Base-by-base conservation (phyloP, 345 rosid species). In the Moricandia moricandioides region DNA sequence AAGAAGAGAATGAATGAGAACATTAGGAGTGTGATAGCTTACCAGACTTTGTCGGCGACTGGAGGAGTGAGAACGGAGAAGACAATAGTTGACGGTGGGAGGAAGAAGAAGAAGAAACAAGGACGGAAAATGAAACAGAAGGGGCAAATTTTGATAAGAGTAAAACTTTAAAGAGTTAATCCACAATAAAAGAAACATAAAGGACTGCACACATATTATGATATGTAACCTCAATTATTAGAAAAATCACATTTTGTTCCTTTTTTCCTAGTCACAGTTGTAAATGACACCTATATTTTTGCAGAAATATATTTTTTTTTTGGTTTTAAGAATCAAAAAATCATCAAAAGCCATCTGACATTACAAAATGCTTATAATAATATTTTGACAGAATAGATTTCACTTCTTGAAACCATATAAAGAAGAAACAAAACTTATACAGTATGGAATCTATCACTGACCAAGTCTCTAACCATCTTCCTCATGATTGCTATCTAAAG, bases 401-500 rank as follows among this genome's bases (percentile, higher is more conserved):
- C 30, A 24, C 47, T 34, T 24, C 16, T 65, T 17, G 5, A 45
- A 66, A 75, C 79, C 56, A 76, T 76, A 63, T 55, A 69, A 76
- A 65, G 33, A 59, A 59, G 64, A 67, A 79, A 79, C 79, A 74
- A 79, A 74, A 74, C 68, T 79, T 74, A 49, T 69, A 79, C 74
- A 63, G 37, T 70, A 43, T 62, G 34, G 64, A 21, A 56, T 70
- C 65, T 33, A 67, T 79, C 79, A 79, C 34, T 75, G 79, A 65
- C 64, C 37, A 21, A 21, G 24, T 68, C 82, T 73, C 75, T 79
- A 71, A 74, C 47, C 24, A 21, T 79, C 82, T 52, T 70, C 75
- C 27, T 74, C 79, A 21, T 21, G 24, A 74, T 59, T 74, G 59
- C 43, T 64, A 69, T 82, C 89, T 74, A 95, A 87, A 62, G 97